A percentile compares a stretch with the other conserved stretches of the same genome.
Conservation (phyloP, 1,284 basidiomycete genomes). For the Thecaphora frezii region DNA sequence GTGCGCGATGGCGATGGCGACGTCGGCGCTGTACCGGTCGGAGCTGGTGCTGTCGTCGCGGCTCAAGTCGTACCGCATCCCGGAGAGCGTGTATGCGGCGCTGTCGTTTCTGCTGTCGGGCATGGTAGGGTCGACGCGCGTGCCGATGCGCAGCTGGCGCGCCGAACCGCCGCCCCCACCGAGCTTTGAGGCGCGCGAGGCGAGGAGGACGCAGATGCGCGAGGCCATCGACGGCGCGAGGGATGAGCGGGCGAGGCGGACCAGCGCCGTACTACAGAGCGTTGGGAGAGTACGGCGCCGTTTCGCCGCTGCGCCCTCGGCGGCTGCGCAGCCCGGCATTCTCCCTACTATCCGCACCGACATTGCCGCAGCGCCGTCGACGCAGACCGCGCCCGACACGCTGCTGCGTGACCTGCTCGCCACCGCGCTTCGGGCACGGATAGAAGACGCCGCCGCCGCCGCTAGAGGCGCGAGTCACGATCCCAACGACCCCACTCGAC, state of each 20-base stretch:
- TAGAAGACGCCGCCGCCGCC: no score
- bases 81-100: conserved; percentile 8
- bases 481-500: no score
- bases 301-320: background rate
- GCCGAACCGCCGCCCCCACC: conserved; percentile 13
- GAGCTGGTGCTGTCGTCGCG: background rate
- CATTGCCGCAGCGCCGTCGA: no score
- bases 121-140: conserved; percentile 12
- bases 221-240: background rate
- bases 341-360: no score
- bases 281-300: background rate
- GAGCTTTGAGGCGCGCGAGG: conserved; percentile 11
- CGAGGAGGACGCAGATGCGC: conserved; percentile 4
- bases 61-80: conserved; percentile 15
- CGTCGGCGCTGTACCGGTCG: conserved; percentile 17
- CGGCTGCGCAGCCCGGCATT: no score
- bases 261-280: background rate
- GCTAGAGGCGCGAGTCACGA: no score
- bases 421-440: no score
- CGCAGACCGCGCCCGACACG: no score
- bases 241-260: background rate
- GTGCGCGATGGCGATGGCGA: conserved; percentile 4
- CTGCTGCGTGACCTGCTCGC: no score
- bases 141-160: conserved; percentile 18
- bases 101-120: conserved; percentile 2